Base-by-base conservation (phyloP, 148 eudicot genomes). In the Cornus suecica region DNA sequence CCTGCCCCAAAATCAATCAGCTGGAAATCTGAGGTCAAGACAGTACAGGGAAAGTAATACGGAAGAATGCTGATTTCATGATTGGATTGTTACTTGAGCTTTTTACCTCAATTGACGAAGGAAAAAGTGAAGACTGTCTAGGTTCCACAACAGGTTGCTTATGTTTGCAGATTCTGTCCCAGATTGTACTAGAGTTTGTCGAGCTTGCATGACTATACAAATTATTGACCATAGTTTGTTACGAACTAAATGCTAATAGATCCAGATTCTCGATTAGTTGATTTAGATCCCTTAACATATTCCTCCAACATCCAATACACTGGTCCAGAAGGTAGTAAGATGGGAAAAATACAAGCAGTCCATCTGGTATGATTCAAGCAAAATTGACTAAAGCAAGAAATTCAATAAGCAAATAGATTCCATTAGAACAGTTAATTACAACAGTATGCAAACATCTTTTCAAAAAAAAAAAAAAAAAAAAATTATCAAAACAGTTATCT, bases 131-230 rank as follows among this genome's bases (percentile, higher is more conserved):
- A 80, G 99, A 90, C 81, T 95, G 97, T 79, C 97, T 91, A 45
- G 99, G 99, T 85, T 95, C 99, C 77, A 95, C 88, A 69, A 95
- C 99, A 78, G 99, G 97, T 65, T 84, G 87, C 90, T 95, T 95
- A 80, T 87, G 85, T 81, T 84, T 93, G 92, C 97, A 93, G 25
- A 95, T 95, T 84, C 99, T 93, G 78, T 91, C 97, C 99, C 99
- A 95, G 68, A 91, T 85, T 64, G 99, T 88, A 75, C 84, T 84
- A 54, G 90, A 88, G 86, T 65, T 84, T 70, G 84, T 76, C 71
- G 86, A 77, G 77, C 77, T 89, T 63, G 77, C 77, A 79, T 77
- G 84, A 68, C 68, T 83, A 97, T 95, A 83, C 30, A 82, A 74
- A 66, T 73, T 65, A 80, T 60, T 34, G 67, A 62, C 72, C 48